A percentile compares a stretch with the other conserved stretches of the same genome.
Evolutionary conservation across 2,329 filamentous ascomycete species (phyloP).

Genomic region (Neofusicoccum kwambonambiense): DNA sequence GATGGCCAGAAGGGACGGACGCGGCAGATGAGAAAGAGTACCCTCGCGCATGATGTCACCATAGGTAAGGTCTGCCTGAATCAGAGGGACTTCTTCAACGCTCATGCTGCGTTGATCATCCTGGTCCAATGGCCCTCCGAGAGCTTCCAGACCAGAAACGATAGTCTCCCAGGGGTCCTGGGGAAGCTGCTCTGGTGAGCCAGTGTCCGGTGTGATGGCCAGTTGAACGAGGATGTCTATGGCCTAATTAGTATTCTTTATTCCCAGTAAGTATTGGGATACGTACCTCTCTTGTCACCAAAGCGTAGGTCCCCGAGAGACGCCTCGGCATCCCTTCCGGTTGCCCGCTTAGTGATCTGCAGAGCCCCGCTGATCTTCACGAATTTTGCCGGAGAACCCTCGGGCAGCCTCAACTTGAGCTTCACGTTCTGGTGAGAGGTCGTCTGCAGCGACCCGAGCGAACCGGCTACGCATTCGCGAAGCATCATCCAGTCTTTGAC

Average conservation of each 20-base stretch:
- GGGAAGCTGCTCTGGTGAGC: conserved; percentile 77
- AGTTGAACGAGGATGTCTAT: conserved; percentile 87
- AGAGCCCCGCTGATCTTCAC: conserved; percentile 97
- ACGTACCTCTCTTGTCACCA: conserved; percentile 75
- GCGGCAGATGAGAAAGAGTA: conserved; percentile 77
- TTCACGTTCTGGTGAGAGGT: conserved; percentile 98
- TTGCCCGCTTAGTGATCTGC: conserved; percentile 94
- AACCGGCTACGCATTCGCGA: conserved; percentile 90
- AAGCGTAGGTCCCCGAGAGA: conserved; percentile 89
- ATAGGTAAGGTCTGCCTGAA: conserved; percentile 92
- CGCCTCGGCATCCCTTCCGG: conserved; percentile 90
- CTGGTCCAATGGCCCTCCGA: conserved; percentile 81
- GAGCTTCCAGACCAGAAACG: conserved; percentile 88
- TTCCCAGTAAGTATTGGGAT: background rate
- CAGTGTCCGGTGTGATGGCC: conserved; percentile 83
- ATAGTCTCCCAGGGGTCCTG: conserved; percentile 98
- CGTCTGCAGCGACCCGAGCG: conserved; percentile 85
- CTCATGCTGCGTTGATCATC: conserved; percentile 81
- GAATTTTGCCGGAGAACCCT: conserved; percentile 96
- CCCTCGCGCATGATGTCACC: conserved; percentile 91
- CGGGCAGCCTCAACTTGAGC: conserved; percentile 87
- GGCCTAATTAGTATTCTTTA: conserved; percentile 21
- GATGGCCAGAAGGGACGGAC: conserved; percentile 88
- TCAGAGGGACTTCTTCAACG: conserved; percentile 90
- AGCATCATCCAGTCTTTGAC: conserved; percentile 99